These are phyloP conservation scores for Acanthamoeba sp. DNA, from an alignment of 208 protist genomes.

Conservation along the genomic window DNA sequence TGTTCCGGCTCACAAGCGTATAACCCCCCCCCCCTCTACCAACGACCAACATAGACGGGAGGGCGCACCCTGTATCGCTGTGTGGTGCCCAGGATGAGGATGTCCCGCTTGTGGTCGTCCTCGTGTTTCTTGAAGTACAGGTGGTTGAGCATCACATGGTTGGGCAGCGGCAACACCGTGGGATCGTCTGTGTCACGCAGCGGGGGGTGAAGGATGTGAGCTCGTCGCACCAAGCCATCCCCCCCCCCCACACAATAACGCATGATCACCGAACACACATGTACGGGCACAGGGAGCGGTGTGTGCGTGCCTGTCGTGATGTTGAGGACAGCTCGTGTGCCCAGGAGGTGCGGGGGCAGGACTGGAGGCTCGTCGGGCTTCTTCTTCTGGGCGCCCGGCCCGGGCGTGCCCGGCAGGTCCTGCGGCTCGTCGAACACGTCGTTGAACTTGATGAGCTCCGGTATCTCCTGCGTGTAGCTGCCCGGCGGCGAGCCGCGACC, in stretches of 20 bases:
- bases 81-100: conserved; percentile 81
- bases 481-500: conserved; percentile 76
- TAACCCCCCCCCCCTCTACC: too few relatives aligned
- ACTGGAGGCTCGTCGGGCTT: conserved; percentile 67
- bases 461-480: conserved; percentile 79
- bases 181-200: conserved; percentile 85
- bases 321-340: conserved; percentile 46
- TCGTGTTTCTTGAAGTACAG: conserved; percentile 84
- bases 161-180: conserved; percentile 86
- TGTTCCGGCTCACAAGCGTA: neutral
- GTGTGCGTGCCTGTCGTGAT: conserved; percentile 73
- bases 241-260: too few relatives aligned
- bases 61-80: conserved; percentile 78
- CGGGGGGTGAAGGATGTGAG: too few relatives aligned
- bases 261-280: neutral
- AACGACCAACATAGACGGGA: conserved; percentile 39
- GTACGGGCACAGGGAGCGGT: conserved; percentile 77
- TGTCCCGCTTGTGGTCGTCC: conserved; percentile 75
- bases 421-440: conserved; percentile 50
- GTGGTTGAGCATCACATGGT: conserved; percentile 90
- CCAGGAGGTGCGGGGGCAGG: conserved; percentile 79
- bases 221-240: too few relatives aligned
- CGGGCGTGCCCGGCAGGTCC: conserved; percentile 18
- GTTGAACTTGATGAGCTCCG: conserved; percentile 74
- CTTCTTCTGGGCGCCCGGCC: neutral